phyloP scores from a whole-genome alignment of 257 asterid genomes.

The Paraleonurus japonicus region DNA sequence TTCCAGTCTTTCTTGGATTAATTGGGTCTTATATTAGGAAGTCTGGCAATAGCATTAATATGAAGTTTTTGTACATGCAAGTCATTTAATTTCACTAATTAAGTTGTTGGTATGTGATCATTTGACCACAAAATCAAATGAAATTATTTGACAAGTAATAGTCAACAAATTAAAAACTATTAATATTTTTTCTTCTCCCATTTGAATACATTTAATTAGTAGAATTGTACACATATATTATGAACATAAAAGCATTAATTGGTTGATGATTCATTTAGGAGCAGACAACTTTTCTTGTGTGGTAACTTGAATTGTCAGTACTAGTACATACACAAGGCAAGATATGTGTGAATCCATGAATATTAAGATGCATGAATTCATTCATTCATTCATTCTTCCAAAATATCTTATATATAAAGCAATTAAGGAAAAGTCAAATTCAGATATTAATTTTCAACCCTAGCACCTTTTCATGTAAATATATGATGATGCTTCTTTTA shows the following conservation, averaged over 20 bases:
- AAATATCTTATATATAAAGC: background rate
- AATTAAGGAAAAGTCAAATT: slow-evolving; percentile 9
- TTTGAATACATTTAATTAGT: too few relatives aligned
- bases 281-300: background rate
- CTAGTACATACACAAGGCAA: background rate
- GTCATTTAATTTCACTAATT: too few relatives aligned
- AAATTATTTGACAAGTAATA: too few relatives aligned
- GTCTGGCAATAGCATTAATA: too few relatives aligned
- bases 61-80: too few relatives aligned
- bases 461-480: background rate
- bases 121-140: too few relatives aligned
- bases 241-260: background rate
- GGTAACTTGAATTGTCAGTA: background rate
- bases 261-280: background rate
- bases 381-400: background rate
- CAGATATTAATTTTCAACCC: background rate
- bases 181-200: too few relatives aligned
- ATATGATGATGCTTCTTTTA: background rate
- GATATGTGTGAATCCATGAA: slow-evolving; percentile 8
- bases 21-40: too few relatives aligned
- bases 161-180: background rate
- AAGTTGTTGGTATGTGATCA: too few relatives aligned
- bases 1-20: too few relatives aligned
- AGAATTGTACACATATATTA: background rate
- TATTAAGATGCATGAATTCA: background rate